phyloP scores from a whole-genome alignment of 1,284 basidiomycete species.

The Cryptococcus amylolentus region DNA sequence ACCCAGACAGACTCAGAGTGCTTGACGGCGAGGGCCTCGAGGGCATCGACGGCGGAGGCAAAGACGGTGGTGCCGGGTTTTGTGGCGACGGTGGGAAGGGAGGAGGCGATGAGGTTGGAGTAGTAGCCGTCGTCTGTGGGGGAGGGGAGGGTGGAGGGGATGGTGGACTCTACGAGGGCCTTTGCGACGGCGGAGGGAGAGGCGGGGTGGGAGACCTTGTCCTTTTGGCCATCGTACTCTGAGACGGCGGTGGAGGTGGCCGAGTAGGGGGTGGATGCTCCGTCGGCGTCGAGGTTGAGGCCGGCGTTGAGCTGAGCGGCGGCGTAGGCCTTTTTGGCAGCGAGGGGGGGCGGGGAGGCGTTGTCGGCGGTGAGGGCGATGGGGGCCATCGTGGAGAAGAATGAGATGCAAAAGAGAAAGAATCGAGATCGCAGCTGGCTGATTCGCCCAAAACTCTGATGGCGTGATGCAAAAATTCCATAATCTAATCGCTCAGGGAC shows the following conservation, averaged over 20 bases:
- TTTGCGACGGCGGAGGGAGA: slow-evolving; percentile 24
- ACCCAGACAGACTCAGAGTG: slow-evolving; percentile 44
- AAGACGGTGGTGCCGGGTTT: slow-evolving; percentile 44
- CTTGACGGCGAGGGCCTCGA: slow-evolving; percentile 45
- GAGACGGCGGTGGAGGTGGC: slow-evolving; percentile 41
- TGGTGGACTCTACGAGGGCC: slow-evolving; percentile 23
- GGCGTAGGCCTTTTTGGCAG: slow-evolving; percentile 26
- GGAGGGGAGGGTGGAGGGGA: slow-evolving; percentile 15
- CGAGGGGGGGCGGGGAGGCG: slow-evolving; percentile 27
- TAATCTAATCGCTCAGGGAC: no score
- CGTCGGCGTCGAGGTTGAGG: slow-evolving; percentile 26
- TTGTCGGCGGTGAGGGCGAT: slow-evolving; percentile 27
- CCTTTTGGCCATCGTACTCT: slow-evolving; percentile 25
- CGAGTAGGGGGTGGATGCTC: slow-evolving; percentile 38
- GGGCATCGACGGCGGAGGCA: slow-evolving; percentile 38
- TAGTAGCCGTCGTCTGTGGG: slow-evolving; percentile 34
- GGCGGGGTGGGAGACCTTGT: slow-evolving; percentile 11
- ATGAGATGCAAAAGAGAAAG: background rate
- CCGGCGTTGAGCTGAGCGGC: slow-evolving; percentile 22
- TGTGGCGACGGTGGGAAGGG: slow-evolving; percentile 30
- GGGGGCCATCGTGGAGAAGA: slow-evolving; percentile 27
- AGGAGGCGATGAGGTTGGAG: slow-evolving; percentile 29
- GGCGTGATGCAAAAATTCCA: background rate
- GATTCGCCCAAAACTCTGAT: no score
- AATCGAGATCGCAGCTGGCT: no score